Conservation (phyloP, 768 basidiomycete genomes). For the Pleurotus citrinopileatus region DNA sequence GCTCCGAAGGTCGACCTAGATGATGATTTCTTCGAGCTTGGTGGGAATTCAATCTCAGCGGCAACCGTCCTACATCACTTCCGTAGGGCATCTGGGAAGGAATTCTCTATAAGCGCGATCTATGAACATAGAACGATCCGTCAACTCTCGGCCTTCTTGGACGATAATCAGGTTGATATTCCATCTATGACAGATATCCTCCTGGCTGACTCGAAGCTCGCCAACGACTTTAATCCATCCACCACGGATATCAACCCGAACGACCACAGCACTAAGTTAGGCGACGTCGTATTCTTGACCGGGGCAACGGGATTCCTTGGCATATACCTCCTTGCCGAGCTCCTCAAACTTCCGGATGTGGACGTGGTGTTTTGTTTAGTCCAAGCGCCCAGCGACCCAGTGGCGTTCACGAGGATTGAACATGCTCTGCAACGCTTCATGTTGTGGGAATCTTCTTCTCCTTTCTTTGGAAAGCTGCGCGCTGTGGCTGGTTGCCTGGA, state of each 20-base stretch:
- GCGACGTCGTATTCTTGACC: background rate
- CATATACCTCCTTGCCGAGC: background rate
- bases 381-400: background rate
- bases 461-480: background rate
- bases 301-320: constrained; percentile 10
- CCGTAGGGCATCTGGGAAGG: background rate
- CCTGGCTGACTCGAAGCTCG: background rate
- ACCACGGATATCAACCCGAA: background rate
- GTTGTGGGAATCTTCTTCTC: background rate
- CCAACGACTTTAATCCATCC: background rate
- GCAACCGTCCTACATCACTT: background rate
- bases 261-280: background rate
- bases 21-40: constrained; percentile 2
- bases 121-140: constrained; percentile 2
- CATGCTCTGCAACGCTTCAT: background rate
- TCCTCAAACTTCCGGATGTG: background rate
- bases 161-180: background rate
- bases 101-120: background rate
- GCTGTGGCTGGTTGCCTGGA: background rate
- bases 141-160: background rate
- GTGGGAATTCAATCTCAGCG: background rate
- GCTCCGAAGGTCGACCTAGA: background rate
- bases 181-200: background rate
- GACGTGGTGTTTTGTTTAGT: background rate
- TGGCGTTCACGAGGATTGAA: background rate